phyloP scores from a whole-genome alignment of 208 protist genomes.

The Naegleria lovaniensis region DNA sequence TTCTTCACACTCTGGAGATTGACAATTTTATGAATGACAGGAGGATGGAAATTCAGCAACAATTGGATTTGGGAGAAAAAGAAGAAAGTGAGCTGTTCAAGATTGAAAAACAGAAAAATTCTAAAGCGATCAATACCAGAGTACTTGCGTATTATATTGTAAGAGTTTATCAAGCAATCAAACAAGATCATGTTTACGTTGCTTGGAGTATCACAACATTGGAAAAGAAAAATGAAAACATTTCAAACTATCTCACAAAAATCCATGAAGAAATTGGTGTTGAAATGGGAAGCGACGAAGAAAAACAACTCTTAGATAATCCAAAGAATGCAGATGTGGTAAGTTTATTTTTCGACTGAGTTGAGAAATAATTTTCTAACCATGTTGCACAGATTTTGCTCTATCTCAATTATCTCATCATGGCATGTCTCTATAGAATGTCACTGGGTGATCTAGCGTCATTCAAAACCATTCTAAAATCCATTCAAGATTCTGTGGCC shows the following conservation, averaged over 20 bases:
- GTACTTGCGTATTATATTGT: background rate
- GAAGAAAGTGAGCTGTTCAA: background rate
- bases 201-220: background rate
- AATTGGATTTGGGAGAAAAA: background rate
- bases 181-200: background rate
- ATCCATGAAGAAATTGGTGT: background rate
- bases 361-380: background rate
- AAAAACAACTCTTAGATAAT: background rate
- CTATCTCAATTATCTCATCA: background rate
- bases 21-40: background rate
- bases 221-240: background rate
- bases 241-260: background rate
- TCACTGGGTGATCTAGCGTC: background rate
- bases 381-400: background rate
- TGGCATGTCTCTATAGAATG: background rate
- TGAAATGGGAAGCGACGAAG: background rate
- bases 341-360: background rate
- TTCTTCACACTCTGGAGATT: background rate
- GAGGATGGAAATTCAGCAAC: background rate
- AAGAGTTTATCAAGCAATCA: background rate
- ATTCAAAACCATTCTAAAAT: background rate
- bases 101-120: no score
- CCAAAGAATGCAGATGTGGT: background rate
- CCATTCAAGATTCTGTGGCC: background rate
- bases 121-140: background rate